A percentile compares a stretch with the other conserved stretches of the same genome.
phyloP scores from a whole-genome alignment of 345 rosid species.

The Gossypium arboreum region DNA sequence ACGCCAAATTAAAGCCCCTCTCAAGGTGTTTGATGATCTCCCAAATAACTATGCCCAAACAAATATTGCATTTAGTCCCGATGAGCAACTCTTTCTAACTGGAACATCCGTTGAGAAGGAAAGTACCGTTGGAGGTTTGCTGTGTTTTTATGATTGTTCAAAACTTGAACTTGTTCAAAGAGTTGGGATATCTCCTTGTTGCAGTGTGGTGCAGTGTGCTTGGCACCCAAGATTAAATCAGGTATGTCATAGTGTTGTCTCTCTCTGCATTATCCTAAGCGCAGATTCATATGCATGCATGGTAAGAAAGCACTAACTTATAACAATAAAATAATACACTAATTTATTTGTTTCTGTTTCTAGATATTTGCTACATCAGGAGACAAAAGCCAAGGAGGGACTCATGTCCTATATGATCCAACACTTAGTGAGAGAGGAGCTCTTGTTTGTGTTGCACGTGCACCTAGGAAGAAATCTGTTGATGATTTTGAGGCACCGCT shows the following conservation, averaged over 20 bases:
- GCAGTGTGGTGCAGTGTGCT: slow-evolving; percentile 84
- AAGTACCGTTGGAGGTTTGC: slow-evolving; percentile 72
- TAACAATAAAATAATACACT: slow-evolving; percentile 1
- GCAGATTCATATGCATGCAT: neutral
- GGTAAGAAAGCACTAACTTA: slow-evolving; percentile 10
- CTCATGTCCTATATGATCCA: slow-evolving; percentile 83
- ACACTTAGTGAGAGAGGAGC: slow-evolving; percentile 89
- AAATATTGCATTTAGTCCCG: slow-evolving; percentile 87
- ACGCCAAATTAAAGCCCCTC: slow-evolving; percentile 69
- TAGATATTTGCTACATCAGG: slow-evolving; percentile 89
- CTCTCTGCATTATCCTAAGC: neutral
- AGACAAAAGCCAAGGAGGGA: slow-evolving; percentile 87
- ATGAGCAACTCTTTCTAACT: slow-evolving; percentile 78
- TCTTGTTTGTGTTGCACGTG: slow-evolving; percentile 91
- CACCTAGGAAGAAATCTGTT: slow-evolving; percentile 89
- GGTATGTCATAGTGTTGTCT: slow-evolving; percentile 35
- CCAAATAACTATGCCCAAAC: slow-evolving; percentile 91
- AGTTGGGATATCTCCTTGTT: slow-evolving; percentile 80
- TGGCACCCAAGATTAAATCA: slow-evolving; percentile 98
- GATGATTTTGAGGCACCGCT: slow-evolving; percentile 86
- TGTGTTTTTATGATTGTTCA: slow-evolving; percentile 76
- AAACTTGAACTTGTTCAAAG: slow-evolving; percentile 89
- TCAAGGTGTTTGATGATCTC: slow-evolving; percentile 81
- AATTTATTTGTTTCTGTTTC: slow-evolving; percentile 11
- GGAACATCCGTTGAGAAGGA: slow-evolving; percentile 95